A percentile compares a stretch with the other conserved stretches of the same genome.
Evolutionary conservation across 176 grass and related monocot species (phyloP).

Genomic region (sorghum (Sorghum bicolor)): DNA sequence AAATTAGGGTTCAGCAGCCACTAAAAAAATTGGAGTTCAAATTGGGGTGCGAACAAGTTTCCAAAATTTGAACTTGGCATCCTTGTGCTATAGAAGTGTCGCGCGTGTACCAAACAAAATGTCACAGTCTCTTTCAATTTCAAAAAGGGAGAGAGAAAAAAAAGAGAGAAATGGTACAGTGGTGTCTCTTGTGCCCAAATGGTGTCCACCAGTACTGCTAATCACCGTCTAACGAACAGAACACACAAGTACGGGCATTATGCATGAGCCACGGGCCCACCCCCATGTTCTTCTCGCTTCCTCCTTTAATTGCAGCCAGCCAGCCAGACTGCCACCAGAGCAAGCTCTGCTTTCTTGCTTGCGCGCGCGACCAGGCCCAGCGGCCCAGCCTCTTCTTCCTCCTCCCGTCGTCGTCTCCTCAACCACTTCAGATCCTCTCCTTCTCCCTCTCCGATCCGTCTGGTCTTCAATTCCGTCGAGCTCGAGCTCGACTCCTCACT

Average conservation of each 20-base stretch:
- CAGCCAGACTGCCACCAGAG: neutral
- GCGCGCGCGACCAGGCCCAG: too few relatives aligned
- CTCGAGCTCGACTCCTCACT: neutral
- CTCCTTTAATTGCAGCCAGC: constrained; percentile 34
- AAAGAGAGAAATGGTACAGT: neutral
- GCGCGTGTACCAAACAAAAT: neutral
- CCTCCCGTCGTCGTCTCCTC: neutral
- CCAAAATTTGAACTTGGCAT: neutral
- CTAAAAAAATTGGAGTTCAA: too few relatives aligned
- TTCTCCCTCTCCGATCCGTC: neutral
- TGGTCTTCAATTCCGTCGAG: neutral
- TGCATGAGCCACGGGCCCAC: constrained; percentile 10
- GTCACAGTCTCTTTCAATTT: neutral
- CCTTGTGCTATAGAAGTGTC: neutral
- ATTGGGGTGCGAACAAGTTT: neutral
- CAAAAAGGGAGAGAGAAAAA: too few relatives aligned
- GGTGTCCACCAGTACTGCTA: neutral
- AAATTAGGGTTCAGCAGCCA: too few relatives aligned
- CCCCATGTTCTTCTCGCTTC: constrained; percentile 1
- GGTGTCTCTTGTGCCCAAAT: neutral
- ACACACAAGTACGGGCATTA: neutral
- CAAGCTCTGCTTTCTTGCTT: neutral
- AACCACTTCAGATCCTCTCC: neutral
- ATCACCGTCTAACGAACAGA: neutral
- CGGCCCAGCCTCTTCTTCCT: neutral